Percentiles rank a stretch among this genome's conserved stretches.
Conservation (phyloP, 768 basidiomycete genomes). For the Collybia sp. region DNA sequence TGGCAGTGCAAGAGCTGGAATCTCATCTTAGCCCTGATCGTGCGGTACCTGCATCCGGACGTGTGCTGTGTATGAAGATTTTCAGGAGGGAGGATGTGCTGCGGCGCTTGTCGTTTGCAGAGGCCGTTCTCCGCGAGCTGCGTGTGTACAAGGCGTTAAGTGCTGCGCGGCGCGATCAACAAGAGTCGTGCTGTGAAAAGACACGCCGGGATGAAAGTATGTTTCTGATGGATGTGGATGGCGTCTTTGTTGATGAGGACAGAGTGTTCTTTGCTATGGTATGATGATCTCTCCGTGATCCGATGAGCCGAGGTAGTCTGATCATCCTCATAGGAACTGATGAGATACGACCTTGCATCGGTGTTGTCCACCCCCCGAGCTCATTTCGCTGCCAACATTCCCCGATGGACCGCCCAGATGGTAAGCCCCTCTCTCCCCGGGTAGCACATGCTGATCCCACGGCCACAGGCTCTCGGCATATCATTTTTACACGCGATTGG, state of each 20-base stretch:
- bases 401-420: constrained; percentile 34
- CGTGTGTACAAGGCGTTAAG: constrained; percentile 28
- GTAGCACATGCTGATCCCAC: background rate
- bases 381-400: constrained; percentile 20
- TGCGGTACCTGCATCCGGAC: constrained; percentile 12
- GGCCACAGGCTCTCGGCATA: constrained; percentile 32
- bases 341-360: constrained; percentile 29
- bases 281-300: constrained; percentile 8
- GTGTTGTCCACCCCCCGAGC: constrained; percentile 12
- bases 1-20: constrained; percentile 14
- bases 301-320: background rate
- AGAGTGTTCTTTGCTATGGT: constrained; percentile 35
- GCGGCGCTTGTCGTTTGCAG: constrained; percentile 1
- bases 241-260: constrained; percentile 23
- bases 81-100: constrained; percentile 16
- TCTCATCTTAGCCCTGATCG: constrained; percentile 2
- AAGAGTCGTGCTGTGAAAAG: background rate
- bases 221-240: constrained; percentile 35
- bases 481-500: constrained; percentile 49
- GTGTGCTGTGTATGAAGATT: constrained; percentile 34
- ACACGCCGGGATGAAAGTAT: constrained; percentile 15
- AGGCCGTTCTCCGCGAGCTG: constrained; percentile 25
- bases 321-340: constrained; percentile 27
- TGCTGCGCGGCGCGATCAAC: background rate
- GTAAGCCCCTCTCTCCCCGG: constrained; percentile 14